A percentile compares a stretch with the other conserved stretches of the same genome.
Evolutionary conservation across 2,329 filamentous ascomycete species (phyloP).

Genomic region (Fusarium robinianum): DNA sequence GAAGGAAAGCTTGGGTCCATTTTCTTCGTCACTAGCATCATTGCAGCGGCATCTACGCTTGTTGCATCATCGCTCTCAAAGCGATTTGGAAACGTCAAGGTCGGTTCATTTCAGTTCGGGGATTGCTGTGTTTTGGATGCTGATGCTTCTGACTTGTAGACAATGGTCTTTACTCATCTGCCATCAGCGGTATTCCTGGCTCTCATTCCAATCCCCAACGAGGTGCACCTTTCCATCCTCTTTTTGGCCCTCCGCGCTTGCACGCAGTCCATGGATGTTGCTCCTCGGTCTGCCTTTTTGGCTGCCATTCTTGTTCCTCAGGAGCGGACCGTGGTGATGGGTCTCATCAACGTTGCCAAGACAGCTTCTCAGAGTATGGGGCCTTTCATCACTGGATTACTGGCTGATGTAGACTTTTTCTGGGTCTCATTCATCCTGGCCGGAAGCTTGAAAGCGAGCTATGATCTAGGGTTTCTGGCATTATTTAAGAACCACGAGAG

Average conservation of each 20-base stretch:
- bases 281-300: conserved; percentile 71
- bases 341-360: conserved; percentile 70
- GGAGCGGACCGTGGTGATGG: conserved; percentile 74
- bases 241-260: conserved; percentile 67
- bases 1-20: conserved; percentile 57
- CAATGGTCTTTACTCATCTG: conserved; percentile 76
- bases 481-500: conserved; percentile 30
- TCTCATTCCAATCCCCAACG: conserved; percentile 62
- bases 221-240: conserved; percentile 57
- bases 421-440: conserved; percentile 68
- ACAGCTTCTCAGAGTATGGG: conserved; percentile 66
- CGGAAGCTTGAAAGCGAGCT: conserved; percentile 63
- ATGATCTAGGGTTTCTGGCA: conserved; percentile 62
- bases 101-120: no score
- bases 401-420: conserved; percentile 60
- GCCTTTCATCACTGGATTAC: conserved; percentile 65
- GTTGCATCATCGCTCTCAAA: conserved; percentile 59
- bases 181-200: conserved; percentile 69
- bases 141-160: conserved; percentile 45
- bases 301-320: conserved; percentile 65
- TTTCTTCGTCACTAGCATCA: conserved; percentile 58
- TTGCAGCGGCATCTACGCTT: conserved; percentile 57
- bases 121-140: no score
- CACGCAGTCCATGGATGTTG: conserved; percentile 70
- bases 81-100: conserved; percentile 65